Evolutionary conservation across 192 early-diverging fungal genomes (phyloP).

Genomic region (Podila epigama): DNA sequence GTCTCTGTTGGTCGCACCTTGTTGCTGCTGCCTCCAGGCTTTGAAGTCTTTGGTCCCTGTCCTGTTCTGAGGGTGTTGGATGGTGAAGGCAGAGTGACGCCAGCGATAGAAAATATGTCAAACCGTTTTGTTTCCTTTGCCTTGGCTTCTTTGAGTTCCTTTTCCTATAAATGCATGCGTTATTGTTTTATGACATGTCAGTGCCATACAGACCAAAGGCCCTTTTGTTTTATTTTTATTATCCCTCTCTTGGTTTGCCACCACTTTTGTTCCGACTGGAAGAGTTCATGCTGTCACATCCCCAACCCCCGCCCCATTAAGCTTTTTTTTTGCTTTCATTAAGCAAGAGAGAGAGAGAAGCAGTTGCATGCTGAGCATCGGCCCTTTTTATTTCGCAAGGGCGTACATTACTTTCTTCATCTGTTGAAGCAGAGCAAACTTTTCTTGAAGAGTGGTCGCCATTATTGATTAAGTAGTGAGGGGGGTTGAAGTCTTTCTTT

Average conservation of each 20-base stretch:
- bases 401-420: conserved; percentile 36
- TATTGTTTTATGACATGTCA: not conserved
- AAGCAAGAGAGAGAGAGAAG: not conserved
- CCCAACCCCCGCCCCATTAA: too few relatives aligned
- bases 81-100: not conserved
- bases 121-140: not conserved
- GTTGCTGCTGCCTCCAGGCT: not conserved
- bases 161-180: not conserved
- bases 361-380: too few relatives aligned
- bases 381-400: too few relatives aligned
- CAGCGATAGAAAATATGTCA: conserved; percentile 9
- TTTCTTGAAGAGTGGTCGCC: conserved; percentile 40
- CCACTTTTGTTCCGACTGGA: not conserved
- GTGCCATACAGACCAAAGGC: not conserved
- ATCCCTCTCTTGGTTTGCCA: not conserved
- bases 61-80: not conserved
- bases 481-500: too few relatives aligned
- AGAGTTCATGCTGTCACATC: too few relatives aligned
- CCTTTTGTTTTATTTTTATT: not conserved
- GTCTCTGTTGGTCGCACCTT: not conserved
- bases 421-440: conserved; percentile 45
- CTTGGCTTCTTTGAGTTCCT: conserved; percentile 5
- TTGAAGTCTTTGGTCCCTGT: not conserved
- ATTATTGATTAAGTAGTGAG: too few relatives aligned
- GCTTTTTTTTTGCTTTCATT: not conserved